These are phyloP conservation scores for Penicillium sp. DNA, from an alignment of 2,329 filamentous ascomycete genomes.

Conservation along the genomic window DNA sequence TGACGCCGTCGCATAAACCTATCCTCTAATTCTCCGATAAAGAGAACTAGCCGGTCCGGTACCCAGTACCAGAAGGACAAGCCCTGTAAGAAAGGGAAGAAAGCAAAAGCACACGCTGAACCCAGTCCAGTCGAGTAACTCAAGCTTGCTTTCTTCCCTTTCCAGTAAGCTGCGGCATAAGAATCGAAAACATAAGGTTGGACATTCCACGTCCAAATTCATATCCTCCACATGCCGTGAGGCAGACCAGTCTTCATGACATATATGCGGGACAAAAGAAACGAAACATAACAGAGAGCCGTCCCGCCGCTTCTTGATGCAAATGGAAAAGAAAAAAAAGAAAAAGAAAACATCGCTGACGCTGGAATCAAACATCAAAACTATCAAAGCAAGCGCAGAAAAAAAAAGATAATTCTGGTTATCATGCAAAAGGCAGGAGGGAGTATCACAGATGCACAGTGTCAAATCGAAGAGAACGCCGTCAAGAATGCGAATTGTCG, in stretches of 20 bases:
- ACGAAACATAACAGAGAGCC: constrained; percentile 44
- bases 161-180: constrained; percentile 29
- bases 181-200: constrained; percentile 34
- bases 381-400: constrained; percentile 42
- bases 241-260: constrained; percentile 52
- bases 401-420: constrained; percentile 23
- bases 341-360: constrained; percentile 43
- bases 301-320: constrained; percentile 51
- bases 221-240: constrained; percentile 48
- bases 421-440: constrained; percentile 41
- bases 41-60: constrained; percentile 37
- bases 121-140: constrained; percentile 21
- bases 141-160: background rate
- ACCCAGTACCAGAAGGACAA: constrained; percentile 41
- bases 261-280: constrained; percentile 45
- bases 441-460: constrained; percentile 47
- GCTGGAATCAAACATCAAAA: constrained; percentile 48
- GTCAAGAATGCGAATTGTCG: constrained; percentile 44
- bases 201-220: constrained; percentile 44
- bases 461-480: constrained; percentile 51
- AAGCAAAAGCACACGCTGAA: constrained; percentile 15
- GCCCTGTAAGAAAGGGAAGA: constrained; percentile 31
- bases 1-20: constrained; percentile 23
- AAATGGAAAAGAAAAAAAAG: constrained; percentile 28
- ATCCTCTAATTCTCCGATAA: constrained; percentile 18